Evolutionary conservation across 2,329 filamentous ascomycete species (phyloP).

Genomic region (Fusarium sp.): DNA sequence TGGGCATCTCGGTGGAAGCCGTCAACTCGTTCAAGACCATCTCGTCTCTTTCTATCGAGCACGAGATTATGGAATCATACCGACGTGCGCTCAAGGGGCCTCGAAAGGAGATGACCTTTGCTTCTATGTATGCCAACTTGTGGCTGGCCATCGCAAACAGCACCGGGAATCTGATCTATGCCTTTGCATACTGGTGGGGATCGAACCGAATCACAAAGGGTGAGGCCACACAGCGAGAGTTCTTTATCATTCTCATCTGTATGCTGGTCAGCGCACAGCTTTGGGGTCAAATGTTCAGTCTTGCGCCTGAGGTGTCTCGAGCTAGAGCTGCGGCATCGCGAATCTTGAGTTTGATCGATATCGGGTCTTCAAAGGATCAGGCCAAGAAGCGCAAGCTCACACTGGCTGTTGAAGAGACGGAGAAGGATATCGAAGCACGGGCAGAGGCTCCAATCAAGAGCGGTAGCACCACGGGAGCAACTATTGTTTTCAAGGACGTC

Average conservation of each 20-base stretch:
- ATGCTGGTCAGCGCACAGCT: constrained; percentile 79
- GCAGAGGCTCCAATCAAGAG: constrained; percentile 42
- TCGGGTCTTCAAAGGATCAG: constrained; percentile 49
- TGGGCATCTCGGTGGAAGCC: constrained; percentile 74
- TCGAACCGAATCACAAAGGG: constrained; percentile 75
- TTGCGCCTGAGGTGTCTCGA: constrained; percentile 79
- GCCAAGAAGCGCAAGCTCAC: constrained; percentile 22
- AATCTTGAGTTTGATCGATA: constrained; percentile 63
- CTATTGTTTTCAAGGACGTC: constrained; percentile 67
- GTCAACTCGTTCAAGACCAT: constrained; percentile 74
- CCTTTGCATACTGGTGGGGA: constrained; percentile 85
- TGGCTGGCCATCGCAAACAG: constrained; percentile 71
- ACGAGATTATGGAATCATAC: constrained; percentile 64
- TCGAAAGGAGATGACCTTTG: constrained; percentile 64
- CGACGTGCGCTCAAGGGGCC: constrained; percentile 60
- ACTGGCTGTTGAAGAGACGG: constrained; percentile 11
- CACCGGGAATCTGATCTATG: constrained; percentile 75
- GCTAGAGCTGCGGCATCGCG: constrained; percentile 70
- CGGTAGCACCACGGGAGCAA: constrained; percentile 50
- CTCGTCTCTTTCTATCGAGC: constrained; percentile 64
- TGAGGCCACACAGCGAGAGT: constrained; percentile 72
- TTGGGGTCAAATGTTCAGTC: constrained; percentile 79
- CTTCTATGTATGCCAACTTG: constrained; percentile 63
- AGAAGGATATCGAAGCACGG: constrained; percentile 53
- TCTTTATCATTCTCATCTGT: constrained; percentile 78